A percentile compares a stretch with the other conserved stretches of the same genome.
Conservation (phyloP, 2,329 filamentous ascomycete species). For the Botrytis porri region DNA sequence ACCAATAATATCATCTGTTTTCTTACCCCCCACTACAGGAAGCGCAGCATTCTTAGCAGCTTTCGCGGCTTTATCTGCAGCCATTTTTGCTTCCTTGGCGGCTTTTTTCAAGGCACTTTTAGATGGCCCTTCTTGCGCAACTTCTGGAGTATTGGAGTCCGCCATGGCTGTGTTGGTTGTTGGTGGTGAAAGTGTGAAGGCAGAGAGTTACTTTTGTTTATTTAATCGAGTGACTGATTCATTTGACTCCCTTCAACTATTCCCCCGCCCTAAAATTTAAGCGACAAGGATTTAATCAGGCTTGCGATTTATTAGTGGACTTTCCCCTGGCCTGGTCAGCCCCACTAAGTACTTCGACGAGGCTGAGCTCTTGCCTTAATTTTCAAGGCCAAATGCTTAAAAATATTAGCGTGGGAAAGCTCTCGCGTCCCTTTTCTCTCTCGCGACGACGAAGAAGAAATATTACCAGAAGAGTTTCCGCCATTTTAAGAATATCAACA, state of each 20-base stretch:
- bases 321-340: neutral
- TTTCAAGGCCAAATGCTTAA: slow-evolving; percentile 20
- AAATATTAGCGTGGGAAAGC: slow-evolving; percentile 21
- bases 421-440: slow-evolving; percentile 22
- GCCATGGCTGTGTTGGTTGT: slow-evolving; percentile 26
- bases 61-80: slow-evolving; percentile 60
- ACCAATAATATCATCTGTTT: slow-evolving; percentile 71
- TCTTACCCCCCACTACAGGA: slow-evolving; percentile 56
- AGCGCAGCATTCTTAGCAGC: slow-evolving; percentile 55
- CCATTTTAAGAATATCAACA: slow-evolving; percentile 41
- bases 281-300: slow-evolving; percentile 12
- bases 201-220: neutral
- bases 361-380: slow-evolving; percentile 16
- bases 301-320: slow-evolving; percentile 4
- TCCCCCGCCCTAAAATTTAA: slow-evolving; percentile 18
- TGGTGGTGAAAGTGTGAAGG: neutral
- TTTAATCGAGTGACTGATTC: neutral
- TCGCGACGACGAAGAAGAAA: slow-evolving; percentile 18
- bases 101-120: slow-evolving; percentile 66
- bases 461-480: slow-evolving; percentile 4
- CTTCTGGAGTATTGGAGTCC: slow-evolving; percentile 23
- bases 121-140: slow-evolving; percentile 42
- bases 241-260: neutral
- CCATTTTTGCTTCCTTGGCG: slow-evolving; percentile 60
- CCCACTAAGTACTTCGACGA: slow-evolving; percentile 3